phyloP scores from a whole-genome alignment of 176 grass and related monocot genomes.

The Bolboschoenus planiculmis region DNA sequence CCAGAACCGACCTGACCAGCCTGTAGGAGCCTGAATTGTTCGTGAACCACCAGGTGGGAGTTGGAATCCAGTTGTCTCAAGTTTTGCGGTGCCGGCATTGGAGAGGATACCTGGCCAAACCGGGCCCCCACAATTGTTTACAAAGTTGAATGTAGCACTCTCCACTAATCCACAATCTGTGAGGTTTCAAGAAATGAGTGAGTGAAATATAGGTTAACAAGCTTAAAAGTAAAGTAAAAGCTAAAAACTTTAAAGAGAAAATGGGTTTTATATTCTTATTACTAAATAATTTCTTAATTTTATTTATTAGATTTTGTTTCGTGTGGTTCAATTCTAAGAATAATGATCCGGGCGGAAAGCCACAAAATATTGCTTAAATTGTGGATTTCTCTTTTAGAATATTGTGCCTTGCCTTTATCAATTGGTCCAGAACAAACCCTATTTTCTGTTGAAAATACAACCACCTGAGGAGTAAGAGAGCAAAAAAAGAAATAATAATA shows the following conservation, averaged over 20 bases:
- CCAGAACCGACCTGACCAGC: conserved; percentile 78
- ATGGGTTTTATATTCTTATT: not conserved
- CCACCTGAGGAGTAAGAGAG: not conserved
- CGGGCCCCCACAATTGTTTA: conserved; percentile 52
- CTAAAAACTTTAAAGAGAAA: not conserved
- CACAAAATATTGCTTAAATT: not conserved
- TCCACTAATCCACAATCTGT: conserved; percentile 12
- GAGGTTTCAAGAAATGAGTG: not conserved
- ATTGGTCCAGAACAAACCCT: not conserved
- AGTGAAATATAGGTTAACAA: not conserved
- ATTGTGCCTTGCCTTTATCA: not conserved
- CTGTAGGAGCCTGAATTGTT: conserved; percentile 42
- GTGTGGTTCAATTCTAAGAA: not conserved
- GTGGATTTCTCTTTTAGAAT: not conserved
- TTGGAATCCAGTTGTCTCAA: conserved; percentile 67
- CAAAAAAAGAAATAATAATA: not conserved
- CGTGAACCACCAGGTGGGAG: conserved; percentile 47
- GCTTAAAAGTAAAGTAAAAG: not conserved
- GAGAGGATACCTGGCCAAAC: conserved; percentile 86
- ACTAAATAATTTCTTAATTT: not conserved
- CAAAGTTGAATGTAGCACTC: conserved; percentile 62
- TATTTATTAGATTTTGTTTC: not conserved
- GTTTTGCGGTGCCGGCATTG: conserved; percentile 47
- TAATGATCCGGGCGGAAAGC: not conserved
- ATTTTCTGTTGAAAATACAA: not conserved